Conservation (phyloP, 2,329 filamentous ascomycete species). For the Capronia americana region DNA sequence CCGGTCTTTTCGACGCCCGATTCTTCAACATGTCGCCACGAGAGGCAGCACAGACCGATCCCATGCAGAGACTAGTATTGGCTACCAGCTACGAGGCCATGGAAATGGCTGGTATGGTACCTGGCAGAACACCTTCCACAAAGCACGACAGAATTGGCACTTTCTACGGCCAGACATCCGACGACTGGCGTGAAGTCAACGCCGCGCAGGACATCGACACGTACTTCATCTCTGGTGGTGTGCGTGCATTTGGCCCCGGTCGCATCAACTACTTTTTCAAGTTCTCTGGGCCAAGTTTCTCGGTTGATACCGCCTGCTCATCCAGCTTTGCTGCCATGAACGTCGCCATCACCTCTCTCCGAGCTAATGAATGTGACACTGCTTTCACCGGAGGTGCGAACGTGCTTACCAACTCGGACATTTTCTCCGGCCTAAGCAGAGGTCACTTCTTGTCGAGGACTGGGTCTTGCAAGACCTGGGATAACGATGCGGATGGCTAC, state of each 20-base stretch:
- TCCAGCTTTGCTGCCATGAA: constrained; percentile 76
- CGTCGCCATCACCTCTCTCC: constrained; percentile 73
- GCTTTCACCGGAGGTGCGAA: constrained; percentile 80
- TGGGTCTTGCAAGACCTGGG: constrained; percentile 79
- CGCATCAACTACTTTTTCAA: constrained; percentile 79
- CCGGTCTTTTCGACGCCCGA: constrained; percentile 77
- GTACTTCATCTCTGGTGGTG: constrained; percentile 70
- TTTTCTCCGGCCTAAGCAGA: constrained; percentile 75
- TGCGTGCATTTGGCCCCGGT: constrained; percentile 65
- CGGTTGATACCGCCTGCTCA: constrained; percentile 79
- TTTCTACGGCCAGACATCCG: constrained; percentile 76
- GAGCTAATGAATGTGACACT: constrained; percentile 78
- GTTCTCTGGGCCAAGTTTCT: constrained; percentile 74
- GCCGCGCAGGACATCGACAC: constrained; percentile 73
- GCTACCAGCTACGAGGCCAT: constrained; percentile 81
- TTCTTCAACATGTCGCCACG: constrained; percentile 89
- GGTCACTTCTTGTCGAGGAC: constrained; percentile 80
- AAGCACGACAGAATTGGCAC: constrained; percentile 70
- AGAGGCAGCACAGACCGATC: constrained; percentile 80
- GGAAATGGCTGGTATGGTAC: constrained; percentile 79
- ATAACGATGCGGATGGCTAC: constrained; percentile 80
- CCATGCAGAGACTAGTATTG: constrained; percentile 78
- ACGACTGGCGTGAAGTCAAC: constrained; percentile 80
- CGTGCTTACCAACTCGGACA: constrained; percentile 80
- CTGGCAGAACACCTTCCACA: constrained; percentile 72